Conservation (phyloP, 2,329 filamentous ascomycete species). For the Stagonosporopsis rhizophila region DNA sequence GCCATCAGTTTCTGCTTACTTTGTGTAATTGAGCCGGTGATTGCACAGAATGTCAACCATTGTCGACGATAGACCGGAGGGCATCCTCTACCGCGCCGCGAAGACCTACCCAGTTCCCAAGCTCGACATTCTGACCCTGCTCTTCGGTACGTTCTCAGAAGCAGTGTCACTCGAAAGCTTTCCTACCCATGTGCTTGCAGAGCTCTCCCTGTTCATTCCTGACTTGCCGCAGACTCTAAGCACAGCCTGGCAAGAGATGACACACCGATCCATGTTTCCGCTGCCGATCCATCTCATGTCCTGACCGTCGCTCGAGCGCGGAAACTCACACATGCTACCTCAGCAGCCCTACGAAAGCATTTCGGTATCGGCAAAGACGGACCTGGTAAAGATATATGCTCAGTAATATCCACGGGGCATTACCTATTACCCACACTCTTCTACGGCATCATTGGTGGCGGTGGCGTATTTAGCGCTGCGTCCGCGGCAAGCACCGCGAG, state of each 20-base stretch:
- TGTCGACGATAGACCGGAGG: slow-evolving; percentile 40
- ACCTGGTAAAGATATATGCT: slow-evolving; percentile 58
- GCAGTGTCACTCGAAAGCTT: background rate
- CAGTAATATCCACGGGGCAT: slow-evolving; percentile 64
- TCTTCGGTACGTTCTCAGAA: slow-evolving; percentile 45
- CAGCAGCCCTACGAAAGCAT: slow-evolving; percentile 61
- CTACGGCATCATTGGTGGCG: slow-evolving; percentile 65
- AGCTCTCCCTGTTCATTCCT: background rate
- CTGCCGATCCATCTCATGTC: slow-evolving; percentile 60
- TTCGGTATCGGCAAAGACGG: slow-evolving; percentile 62
- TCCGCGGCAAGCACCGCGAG: slow-evolving; percentile 58
- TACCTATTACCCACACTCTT: slow-evolving; percentile 62
- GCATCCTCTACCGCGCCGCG: slow-evolving; percentile 42
- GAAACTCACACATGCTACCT: slow-evolving; percentile 59
- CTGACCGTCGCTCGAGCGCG: slow-evolving; percentile 63
- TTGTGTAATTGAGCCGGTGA: background rate
- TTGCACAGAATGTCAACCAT: slow-evolving; percentile 38
- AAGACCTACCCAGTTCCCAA: slow-evolving; percentile 46
- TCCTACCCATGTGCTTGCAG: background rate
- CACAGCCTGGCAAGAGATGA: slow-evolving; percentile 53
- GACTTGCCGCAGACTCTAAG: slow-evolving; percentile 30
- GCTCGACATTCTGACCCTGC: slow-evolving; percentile 51
- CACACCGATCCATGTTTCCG: slow-evolving; percentile 64
- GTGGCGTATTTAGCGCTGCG: slow-evolving; percentile 65
- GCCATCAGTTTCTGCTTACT: background rate